Percentiles rank a stretch among this genome's conserved stretches.
Conservation (phyloP, 495 filamentous ascomycete genomes). For the Daldinia concentrica region DNA sequence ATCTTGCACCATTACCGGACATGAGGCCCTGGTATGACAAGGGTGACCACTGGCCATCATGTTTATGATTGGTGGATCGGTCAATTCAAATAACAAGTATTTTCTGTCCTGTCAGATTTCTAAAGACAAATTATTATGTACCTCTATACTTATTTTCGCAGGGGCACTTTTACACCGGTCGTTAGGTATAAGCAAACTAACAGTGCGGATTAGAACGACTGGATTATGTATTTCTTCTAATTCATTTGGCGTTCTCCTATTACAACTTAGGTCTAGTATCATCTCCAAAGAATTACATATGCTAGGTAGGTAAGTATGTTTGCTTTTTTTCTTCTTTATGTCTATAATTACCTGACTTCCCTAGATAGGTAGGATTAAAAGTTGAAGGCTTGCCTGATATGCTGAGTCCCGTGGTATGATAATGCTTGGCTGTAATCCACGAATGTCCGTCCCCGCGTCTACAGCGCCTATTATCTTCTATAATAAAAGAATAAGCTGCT, state of each 20-base stretch:
- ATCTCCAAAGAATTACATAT: slow-evolving; percentile 1
- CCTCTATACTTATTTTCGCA: slow-evolving; percentile 14
- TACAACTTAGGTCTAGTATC: background rate
- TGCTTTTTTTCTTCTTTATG: background rate
- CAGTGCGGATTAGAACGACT: slow-evolving; percentile 28
- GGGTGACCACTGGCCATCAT: slow-evolving; percentile 23
- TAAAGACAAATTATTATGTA: slow-evolving; percentile 16
- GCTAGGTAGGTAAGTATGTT: background rate
- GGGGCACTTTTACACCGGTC: slow-evolving; percentile 35
- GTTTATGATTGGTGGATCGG: slow-evolving; percentile 38
- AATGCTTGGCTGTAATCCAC: background rate
- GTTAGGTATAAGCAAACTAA: slow-evolving; percentile 35
- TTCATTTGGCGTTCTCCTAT: background rate
- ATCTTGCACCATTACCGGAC: slow-evolving; percentile 24
- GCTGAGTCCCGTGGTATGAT: background rate
- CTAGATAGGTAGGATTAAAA: background rate
- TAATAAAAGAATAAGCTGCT: background rate
- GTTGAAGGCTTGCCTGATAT: background rate
- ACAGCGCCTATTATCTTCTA: slow-evolving; percentile 3
- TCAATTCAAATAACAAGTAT: slow-evolving; percentile 31
- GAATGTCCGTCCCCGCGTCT: slow-evolving; percentile 1
- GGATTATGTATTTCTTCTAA: background rate
- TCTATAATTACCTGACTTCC: background rate
- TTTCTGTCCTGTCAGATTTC: slow-evolving; percentile 30
- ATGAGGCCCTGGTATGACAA: slow-evolving; percentile 36